Conservation (phyloP, 495 filamentous ascomycete species). For the Paragyromitra xinjiangensis region DNA sequence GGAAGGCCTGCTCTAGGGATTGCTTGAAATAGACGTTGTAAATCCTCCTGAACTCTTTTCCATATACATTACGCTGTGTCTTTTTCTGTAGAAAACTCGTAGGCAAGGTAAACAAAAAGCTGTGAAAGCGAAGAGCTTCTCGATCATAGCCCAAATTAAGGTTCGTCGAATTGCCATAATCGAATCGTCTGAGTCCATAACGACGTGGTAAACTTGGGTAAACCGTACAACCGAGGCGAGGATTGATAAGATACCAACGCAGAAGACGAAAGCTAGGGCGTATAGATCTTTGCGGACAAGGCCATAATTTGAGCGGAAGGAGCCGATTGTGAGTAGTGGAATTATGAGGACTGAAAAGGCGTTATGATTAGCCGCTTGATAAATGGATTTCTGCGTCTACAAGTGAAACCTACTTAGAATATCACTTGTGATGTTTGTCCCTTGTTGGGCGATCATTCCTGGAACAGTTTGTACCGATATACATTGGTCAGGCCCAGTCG, state of each 20-base stretch:
- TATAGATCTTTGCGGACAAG: slow-evolving; percentile 45
- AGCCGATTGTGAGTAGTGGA: slow-evolving; percentile 42
- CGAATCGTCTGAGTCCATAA: slow-evolving; percentile 40
- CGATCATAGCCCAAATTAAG: slow-evolving; percentile 46
- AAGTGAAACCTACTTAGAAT: slow-evolving; percentile 40
- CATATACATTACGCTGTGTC: slow-evolving; percentile 28
- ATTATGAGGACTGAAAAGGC: slow-evolving; percentile 38
- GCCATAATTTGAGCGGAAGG: slow-evolving; percentile 34
- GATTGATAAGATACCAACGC: slow-evolving; percentile 42
- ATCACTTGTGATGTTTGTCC: slow-evolving; percentile 48
- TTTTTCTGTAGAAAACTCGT: slow-evolving; percentile 39
- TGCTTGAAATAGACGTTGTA: slow-evolving; percentile 13
- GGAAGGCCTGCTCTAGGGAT: background rate
- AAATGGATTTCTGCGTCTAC: background rate
- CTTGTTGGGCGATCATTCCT: slow-evolving; percentile 47
- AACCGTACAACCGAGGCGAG: slow-evolving; percentile 45
- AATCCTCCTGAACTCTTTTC: slow-evolving; percentile 23
- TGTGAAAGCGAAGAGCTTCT: slow-evolving; percentile 50
- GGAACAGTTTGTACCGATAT: slow-evolving; percentile 43
- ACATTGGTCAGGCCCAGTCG: slow-evolving; percentile 35
- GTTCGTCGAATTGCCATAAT: slow-evolving; percentile 41
- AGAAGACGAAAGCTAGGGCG: slow-evolving; percentile 39
- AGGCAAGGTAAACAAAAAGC: slow-evolving; percentile 47
- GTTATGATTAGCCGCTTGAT: background rate
- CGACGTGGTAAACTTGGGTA: slow-evolving; percentile 48